Evolutionary conservation across 2,329 filamentous ascomycete species (phyloP).

Genomic region (Colletotrichum agaves): DNA sequence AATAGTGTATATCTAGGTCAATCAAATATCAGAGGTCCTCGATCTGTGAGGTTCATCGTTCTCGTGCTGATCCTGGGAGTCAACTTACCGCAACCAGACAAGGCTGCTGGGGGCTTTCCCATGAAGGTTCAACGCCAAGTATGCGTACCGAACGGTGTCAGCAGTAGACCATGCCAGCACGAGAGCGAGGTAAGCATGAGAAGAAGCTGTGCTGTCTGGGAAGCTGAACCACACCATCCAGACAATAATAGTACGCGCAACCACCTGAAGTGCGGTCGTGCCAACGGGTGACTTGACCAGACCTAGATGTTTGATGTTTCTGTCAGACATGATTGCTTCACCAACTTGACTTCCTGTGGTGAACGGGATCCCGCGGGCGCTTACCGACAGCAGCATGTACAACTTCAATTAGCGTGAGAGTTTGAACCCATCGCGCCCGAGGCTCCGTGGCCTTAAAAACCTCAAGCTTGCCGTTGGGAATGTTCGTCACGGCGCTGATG

Average conservation of each 20-base stretch:
- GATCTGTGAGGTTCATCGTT: background rate
- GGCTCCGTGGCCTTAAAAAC: slow-evolving; percentile 72
- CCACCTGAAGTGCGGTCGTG: slow-evolving; percentile 91
- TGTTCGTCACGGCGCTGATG: slow-evolving; percentile 67
- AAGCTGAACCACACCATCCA: slow-evolving; percentile 85
- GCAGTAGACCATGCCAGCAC: slow-evolving; percentile 88
- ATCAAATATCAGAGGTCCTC: background rate
- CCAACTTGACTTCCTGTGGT: background rate
- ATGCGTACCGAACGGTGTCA: slow-evolving; percentile 92
- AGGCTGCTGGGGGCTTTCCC: slow-evolving; percentile 72
- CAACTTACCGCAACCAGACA: slow-evolving; percentile 73
- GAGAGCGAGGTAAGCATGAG: slow-evolving; percentile 76
- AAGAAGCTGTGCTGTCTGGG: slow-evolving; percentile 67
- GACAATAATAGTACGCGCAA: slow-evolving; percentile 86
- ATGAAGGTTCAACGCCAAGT: slow-evolving; percentile 81
- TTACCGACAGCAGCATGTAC: slow-evolving; percentile 81
- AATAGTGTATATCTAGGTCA: slow-evolving; percentile 83
- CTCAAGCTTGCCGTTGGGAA: slow-evolving; percentile 61
- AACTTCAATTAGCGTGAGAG: slow-evolving; percentile 83
- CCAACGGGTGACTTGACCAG: slow-evolving; percentile 85
- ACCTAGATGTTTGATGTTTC: slow-evolving; percentile 58
- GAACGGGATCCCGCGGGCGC: slow-evolving; percentile 38
- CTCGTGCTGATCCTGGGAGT: background rate
- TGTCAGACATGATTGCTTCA: background rate
- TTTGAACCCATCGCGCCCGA: slow-evolving; percentile 84